A percentile compares a stretch with the other conserved stretches of the same genome.
Conservation (phyloP, 768 basidiomycete species). For the Gloeopeniophorella convolvens region DNA sequence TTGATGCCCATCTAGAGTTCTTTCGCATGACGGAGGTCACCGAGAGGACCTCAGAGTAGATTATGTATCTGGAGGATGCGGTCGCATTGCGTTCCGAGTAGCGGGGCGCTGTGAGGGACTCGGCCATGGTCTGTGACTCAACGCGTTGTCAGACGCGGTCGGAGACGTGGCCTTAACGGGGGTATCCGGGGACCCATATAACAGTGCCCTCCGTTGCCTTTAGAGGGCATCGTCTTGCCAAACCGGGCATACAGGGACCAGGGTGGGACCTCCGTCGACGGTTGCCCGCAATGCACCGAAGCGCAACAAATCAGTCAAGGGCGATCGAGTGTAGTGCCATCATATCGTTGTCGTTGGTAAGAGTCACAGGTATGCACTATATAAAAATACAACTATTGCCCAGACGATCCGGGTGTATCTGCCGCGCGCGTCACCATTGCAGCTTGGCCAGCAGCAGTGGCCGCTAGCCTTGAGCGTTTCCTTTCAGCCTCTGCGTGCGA, state of each 20-base stretch:
- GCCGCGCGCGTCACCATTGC: constrained; percentile 67
- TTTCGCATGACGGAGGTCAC: constrained; percentile 95
- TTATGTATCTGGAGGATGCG: constrained; percentile 65
- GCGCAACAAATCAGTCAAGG: no score
- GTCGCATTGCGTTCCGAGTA: neutral
- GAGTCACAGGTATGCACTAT: neutral
- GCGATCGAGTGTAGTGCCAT: no score
- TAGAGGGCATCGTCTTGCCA: constrained; percentile 10
- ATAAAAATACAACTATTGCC: constrained; percentile 15
- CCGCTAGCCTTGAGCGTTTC: constrained; percentile 85
- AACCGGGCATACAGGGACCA: neutral
- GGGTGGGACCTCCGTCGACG: no score
- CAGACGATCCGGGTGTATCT: constrained; percentile 34
- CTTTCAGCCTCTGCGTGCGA: constrained; percentile 76
- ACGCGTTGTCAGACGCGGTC: constrained; percentile 4
- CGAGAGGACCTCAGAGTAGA: constrained; percentile 84
- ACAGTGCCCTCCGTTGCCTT: neutral
- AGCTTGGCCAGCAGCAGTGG: constrained; percentile 86
- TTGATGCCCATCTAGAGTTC: constrained; percentile 93
- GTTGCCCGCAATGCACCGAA: no score
- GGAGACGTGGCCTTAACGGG: neutral
- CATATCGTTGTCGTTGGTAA: neutral
- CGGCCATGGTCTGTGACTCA: constrained; percentile 2
- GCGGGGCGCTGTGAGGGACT: neutral
- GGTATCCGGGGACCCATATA: neutral